Evolutionary conservation across 306 rosid genomes (phyloP).

Genomic region (Leucaena leucocephala): DNA sequence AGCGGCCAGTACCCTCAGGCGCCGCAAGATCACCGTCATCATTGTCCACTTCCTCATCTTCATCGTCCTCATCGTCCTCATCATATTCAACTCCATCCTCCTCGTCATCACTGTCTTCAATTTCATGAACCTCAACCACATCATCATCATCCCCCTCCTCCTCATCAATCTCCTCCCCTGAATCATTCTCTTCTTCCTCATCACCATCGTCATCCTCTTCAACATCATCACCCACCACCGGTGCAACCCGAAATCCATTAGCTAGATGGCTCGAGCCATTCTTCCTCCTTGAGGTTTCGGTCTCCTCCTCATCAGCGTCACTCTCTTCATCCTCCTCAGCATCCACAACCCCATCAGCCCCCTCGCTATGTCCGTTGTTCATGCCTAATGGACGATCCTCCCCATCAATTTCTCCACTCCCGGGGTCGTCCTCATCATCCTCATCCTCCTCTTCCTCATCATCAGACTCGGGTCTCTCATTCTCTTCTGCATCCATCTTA

Average conservation of each 20-base stretch:
- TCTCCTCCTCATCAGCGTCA: constrained; percentile 90
- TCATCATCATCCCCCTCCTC: constrained; percentile 83
- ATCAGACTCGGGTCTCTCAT: constrained; percentile 83
- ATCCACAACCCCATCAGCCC: constrained; percentile 71
- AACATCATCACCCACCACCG: constrained; percentile 48
- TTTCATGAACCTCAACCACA: constrained; percentile 74
- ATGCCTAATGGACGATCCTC: constrained; percentile 59
- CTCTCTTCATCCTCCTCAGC: constrained; percentile 91
- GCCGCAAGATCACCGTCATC: constrained; percentile 71
- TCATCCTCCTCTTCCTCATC: constrained; percentile 82
- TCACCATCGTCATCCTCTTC: constrained; percentile 61
- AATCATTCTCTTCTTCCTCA: constrained; percentile 71
- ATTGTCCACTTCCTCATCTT: constrained; percentile 82
- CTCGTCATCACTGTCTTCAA: constrained; percentile 66
- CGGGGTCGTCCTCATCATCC: constrained; percentile 84
- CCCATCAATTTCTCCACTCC: constrained; percentile 86
- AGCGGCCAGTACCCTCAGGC: constrained; percentile 65
- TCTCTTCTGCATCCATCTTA: constrained; percentile 94
- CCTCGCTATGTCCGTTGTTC: constrained; percentile 76
- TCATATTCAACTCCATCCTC: constrained; percentile 76
- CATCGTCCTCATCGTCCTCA: constrained; percentile 63
- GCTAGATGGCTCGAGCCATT: constrained; percentile 58
- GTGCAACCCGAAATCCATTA: constrained; percentile 70
- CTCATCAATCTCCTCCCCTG: constrained; percentile 83
- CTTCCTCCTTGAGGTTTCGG: constrained; percentile 55